Evolutionary conservation across 1,139 yeast genomes (phyloP), one percentile per base, ranked within the genome.

Genomic region (Yamadazyma triangularis): DNA sequence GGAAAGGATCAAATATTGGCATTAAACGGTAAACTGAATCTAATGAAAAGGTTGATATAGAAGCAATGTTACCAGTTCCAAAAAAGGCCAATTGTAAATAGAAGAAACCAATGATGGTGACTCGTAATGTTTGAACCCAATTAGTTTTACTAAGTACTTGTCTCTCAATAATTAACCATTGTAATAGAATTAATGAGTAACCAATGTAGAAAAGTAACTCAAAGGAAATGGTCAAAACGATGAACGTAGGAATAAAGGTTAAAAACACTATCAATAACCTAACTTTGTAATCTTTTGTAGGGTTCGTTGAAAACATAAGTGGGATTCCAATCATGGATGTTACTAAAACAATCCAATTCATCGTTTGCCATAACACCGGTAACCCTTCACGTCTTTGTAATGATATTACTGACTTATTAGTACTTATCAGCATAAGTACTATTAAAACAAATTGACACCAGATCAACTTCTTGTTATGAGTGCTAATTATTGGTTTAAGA

Each of bases 1-100:
- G 73, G 62, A 93, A 89, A 4, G 99, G 99, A 50, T 87, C 95
- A 56, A 93, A 93, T 4, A 93, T 77, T 2, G 98, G 97, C 26
- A 91, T 59, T 46, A 93, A 67, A 35, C 98, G 70, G 53, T 80
- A 83, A 4, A 93, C 98, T 0, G 96, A 84, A 50, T 93, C 98
- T 43, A 93, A 67, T 1, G 96, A 87, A 56, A 93, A 93, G 3
- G 97, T 79, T 3, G 97, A 89, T 38, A 93, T 84, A 4, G 96
- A 87, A 1, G 97, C 86, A 36, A 93, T 79, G 49, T 93, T 93
- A 31, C 99, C 99, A 1, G 95, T 89, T 5, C 98, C 98, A 48
- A 93, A 91, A 59, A 93, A 93, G 1, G 96, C 95, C 40, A 88
- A 71, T 56, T 93, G 98, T 29, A 91, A 65, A 48, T 84, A 73